Percentiles rank a stretch among this genome's conserved stretches.
Evolutionary conservation across 1,284 basidiomycete species (phyloP).

Genomic region (Ceratobasidium sp.): DNA sequence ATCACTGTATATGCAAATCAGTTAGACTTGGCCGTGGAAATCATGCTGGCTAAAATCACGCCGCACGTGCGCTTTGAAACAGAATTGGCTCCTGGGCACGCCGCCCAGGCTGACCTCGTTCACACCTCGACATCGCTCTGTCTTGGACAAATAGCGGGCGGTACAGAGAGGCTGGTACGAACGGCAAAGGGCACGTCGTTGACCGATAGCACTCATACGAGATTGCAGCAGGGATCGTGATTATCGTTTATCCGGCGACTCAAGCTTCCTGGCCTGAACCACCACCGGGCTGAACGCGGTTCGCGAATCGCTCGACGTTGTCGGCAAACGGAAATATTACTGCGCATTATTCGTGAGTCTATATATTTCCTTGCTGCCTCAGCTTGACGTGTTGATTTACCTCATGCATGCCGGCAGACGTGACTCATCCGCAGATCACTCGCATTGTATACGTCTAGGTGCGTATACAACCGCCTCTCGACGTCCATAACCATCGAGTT

Average conservation of each 20-base stretch:
- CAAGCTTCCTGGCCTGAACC: constrained; percentile 2
- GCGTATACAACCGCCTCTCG: neutral
- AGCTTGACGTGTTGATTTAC: constrained; percentile 5
- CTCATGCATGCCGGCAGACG: constrained; percentile 13
- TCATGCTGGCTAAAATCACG: neutral
- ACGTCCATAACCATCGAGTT: neutral
- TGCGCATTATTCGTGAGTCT: neutral
- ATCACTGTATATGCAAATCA: neutral
- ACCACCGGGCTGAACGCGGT: neutral
- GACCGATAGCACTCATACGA: neutral
- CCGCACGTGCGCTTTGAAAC: constrained; percentile 16
- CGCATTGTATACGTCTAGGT: neutral
- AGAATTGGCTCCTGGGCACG: neutral
- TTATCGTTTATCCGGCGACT: constrained; percentile 15
- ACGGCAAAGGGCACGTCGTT: neutral
- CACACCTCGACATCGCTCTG: neutral
- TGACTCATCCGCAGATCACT: constrained; percentile 18
- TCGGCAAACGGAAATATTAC: neutral
- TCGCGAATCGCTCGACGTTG: neutral
- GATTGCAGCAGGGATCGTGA: neutral
- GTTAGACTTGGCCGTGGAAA: neutral
- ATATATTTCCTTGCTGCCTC: neutral
- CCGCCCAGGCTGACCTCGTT: neutral
- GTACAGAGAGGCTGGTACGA: too few species aligned
- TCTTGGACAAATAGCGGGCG: too few species aligned